Evolutionary conservation across 345 rosid genomes (phyloP).

Genomic region (Corymbia maculata): DNA sequence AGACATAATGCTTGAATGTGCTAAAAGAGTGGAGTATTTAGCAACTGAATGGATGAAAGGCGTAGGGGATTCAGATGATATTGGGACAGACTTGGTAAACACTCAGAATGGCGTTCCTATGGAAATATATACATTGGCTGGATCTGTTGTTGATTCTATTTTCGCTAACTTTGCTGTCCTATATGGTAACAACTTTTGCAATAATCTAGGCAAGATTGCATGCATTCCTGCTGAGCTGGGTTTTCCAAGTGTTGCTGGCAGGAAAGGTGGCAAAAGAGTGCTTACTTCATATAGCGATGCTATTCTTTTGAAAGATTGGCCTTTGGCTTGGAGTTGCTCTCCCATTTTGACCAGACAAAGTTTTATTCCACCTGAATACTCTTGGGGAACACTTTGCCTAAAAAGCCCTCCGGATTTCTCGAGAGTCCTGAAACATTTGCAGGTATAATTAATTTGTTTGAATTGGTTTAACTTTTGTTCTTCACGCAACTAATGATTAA

Average conservation of each 20-base stretch:
- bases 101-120: conserved; percentile 46
- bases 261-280: conserved; percentile 61
- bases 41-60: conserved; percentile 49
- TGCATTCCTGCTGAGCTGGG: conserved; percentile 87
- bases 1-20: conserved; percentile 85
- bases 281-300: conserved; percentile 77
- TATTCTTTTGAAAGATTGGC: conserved; percentile 77
- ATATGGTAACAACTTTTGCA: conserved; percentile 74
- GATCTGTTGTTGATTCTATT: conserved; percentile 75
- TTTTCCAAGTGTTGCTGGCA: conserved; percentile 57
- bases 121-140: conserved; percentile 74
- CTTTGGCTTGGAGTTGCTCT: conserved; percentile 84
- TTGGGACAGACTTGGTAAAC: conserved; percentile 33
- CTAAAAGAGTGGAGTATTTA: conserved; percentile 64
- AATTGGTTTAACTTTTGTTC: not conserved
- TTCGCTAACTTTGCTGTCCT: conserved; percentile 75
- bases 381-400: conserved; percentile 74
- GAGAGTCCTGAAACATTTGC: conserved; percentile 76
- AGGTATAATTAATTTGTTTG: conserved; percentile 24
- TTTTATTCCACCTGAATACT: conserved; percentile 76
- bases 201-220: conserved; percentile 63
- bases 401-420: conserved; percentile 84
- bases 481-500: not conserved
- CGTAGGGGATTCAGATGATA: conserved; percentile 37
- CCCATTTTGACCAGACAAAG: conserved; percentile 72